Evolutionary conservation across 1,284 basidiomycete species (phyloP).

Genomic region (Entoloma clypeatum): DNA sequence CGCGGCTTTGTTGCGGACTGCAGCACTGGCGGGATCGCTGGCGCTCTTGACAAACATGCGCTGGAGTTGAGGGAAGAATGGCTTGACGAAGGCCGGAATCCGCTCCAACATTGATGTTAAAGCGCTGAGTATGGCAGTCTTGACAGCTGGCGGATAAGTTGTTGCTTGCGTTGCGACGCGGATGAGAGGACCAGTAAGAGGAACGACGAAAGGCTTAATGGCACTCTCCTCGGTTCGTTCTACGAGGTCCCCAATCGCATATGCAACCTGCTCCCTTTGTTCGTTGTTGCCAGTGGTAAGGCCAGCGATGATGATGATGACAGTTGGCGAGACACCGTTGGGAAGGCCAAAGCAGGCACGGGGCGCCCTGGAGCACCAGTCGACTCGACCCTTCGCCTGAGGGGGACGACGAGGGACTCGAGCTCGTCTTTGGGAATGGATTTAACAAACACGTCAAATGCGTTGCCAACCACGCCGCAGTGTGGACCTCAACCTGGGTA

Average conservation of each 20-base stretch:
- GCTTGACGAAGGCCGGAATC: conserved; percentile 89
- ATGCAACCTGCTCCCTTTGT: conserved; percentile 89
- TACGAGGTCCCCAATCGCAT: conserved; percentile 92
- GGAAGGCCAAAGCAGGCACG: conserved; percentile 85
- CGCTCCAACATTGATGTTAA: conserved; percentile 78
- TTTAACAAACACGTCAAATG: conserved; percentile 89
- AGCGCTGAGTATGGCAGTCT: conserved; percentile 82
- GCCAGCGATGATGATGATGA: conserved; percentile 89
- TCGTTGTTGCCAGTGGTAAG: conserved; percentile 80
- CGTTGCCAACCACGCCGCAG: conserved; percentile 79
- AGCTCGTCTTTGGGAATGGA: conserved; percentile 90
- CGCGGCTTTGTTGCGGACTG: conserved; percentile 81
- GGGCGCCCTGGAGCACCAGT: conserved; percentile 75
- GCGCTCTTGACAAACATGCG: conserved; percentile 96
- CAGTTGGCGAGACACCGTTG: conserved; percentile 86
- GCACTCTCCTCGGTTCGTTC: conserved; percentile 85
- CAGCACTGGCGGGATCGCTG: conserved; percentile 74
- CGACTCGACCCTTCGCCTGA: conserved; percentile 86
- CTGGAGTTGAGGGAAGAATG: conserved; percentile 98
- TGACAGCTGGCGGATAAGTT: conserved; percentile 87
- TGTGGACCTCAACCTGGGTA: conserved; percentile 68
- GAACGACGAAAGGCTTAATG: conserved; percentile 95
- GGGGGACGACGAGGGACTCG: conserved; percentile 83
- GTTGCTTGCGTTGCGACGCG: conserved; percentile 88
- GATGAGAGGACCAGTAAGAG: conserved; percentile 95